Conservation (phyloP, 495 filamentous ascomycete genomes). For the Penicillium flavigenum region DNA sequence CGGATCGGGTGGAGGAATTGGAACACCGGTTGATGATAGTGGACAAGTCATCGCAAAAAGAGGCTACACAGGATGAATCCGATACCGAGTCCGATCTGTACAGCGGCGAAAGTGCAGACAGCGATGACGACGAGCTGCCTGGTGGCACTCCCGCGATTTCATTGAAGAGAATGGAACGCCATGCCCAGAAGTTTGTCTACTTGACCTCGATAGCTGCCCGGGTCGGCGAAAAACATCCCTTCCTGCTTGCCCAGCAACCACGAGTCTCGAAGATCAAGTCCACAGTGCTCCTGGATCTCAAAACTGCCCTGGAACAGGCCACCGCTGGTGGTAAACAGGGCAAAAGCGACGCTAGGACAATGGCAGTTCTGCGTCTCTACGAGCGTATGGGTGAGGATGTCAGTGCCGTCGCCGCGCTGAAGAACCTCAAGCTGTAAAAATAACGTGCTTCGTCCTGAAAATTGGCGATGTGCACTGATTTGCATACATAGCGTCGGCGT, state of each 20-base stretch:
- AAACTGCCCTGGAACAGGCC: constrained; percentile 72
- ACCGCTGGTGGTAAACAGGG: constrained; percentile 52
- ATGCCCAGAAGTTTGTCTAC: constrained; percentile 58
- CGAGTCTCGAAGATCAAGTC: constrained; percentile 63
- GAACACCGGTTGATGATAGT: constrained; percentile 67
- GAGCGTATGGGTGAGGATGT: constrained; percentile 69
- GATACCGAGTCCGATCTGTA: constrained; percentile 43
- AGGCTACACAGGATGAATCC: constrained; percentile 21
- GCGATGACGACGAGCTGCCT: constrained; percentile 51
- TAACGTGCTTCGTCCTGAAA: constrained; percentile 1
- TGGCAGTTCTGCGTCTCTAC: constrained; percentile 75
- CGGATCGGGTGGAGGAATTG: constrained; percentile 67
- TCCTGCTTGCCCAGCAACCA: constrained; percentile 56
- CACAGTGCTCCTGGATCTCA: constrained; percentile 81
- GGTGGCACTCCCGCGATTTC: constrained; percentile 45
- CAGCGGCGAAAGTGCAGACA: constrained; percentile 54
- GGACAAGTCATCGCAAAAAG: constrained; percentile 20
- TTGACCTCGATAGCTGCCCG: constrained; percentile 50
- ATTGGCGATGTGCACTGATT: constrained; percentile 13
- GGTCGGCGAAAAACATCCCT: constrained; percentile 64
- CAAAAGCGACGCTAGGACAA: constrained; percentile 54
- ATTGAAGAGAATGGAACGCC: constrained; percentile 52
- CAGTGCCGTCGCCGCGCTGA: constrained; percentile 64
- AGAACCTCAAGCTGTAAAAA: constrained; percentile 56
- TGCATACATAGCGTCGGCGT: constrained; percentile 49